Evolutionary conservation across 1,284 basidiomycete species (phyloP).

Genomic region (Vanrija sp.): DNA sequence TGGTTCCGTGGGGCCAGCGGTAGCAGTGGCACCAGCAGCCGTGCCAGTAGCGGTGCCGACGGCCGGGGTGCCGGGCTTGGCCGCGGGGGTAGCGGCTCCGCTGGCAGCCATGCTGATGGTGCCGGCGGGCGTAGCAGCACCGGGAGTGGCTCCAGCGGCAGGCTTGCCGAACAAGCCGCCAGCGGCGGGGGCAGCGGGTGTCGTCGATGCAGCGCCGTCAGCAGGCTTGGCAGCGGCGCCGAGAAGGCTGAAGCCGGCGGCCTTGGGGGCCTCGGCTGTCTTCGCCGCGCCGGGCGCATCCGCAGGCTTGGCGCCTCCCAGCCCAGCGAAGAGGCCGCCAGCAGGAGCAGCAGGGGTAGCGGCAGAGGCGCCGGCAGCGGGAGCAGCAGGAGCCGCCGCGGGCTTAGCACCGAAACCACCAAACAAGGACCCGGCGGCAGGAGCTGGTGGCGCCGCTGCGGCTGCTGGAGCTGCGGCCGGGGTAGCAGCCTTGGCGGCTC

Average conservation of each 20-base stretch:
- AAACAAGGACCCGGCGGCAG: conserved; percentile 25
- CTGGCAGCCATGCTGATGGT: conserved; percentile 25
- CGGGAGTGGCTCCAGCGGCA: conserved; percentile 5
- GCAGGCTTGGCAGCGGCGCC: conserved; percentile 13
- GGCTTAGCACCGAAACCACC: conserved; percentile 26
- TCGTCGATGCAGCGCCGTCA: conserved; percentile 4
- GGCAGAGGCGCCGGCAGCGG: conserved; percentile 9
- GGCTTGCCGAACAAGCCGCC: conserved; percentile 29
- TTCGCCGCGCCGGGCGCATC: conserved; percentile 18
- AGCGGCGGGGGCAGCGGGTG: conserved; percentile 18
- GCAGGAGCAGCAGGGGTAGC: conserved; percentile 12
- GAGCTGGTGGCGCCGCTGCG: conserved; percentile 12
- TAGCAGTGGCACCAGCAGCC: conserved; percentile 54
- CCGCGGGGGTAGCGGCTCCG: conserved; percentile 21
- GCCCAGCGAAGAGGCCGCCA: conserved; percentile 29
- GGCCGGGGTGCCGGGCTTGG: conserved; percentile 15
- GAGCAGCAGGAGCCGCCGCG: conserved; percentile 18
- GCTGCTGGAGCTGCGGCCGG: conserved; percentile 15
- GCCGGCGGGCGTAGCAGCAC: conserved; percentile 15
- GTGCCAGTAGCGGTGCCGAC: background rate
- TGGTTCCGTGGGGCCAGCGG: conserved; percentile 56
- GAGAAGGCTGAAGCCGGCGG: conserved; percentile 18
- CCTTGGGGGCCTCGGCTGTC: conserved; percentile 19
- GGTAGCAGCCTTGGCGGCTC: conserved; percentile 17
- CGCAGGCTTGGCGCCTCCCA: conserved; percentile 23